A percentile compares a stretch with the other conserved stretches of the same genome.
Evolutionary conservation across 2,329 filamentous ascomycete species (phyloP).

Genomic region (Allantophomopsis lycopodina): DNA sequence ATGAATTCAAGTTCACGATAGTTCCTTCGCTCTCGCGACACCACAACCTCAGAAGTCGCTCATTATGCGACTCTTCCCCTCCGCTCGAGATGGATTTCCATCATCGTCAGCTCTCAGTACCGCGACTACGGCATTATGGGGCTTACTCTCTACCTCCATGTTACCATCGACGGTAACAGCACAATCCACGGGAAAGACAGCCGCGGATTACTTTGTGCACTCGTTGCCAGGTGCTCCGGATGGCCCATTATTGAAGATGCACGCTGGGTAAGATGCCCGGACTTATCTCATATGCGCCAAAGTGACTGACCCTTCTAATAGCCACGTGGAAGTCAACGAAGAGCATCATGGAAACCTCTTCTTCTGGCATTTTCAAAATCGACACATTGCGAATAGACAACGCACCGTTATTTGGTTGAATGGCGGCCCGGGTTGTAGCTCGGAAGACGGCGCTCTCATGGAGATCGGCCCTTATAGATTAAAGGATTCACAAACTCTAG

Average conservation of each 20-base stretch:
- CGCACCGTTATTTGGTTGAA: conserved; percentile 95
- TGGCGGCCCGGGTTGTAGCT: conserved; percentile 92
- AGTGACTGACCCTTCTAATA: conserved; percentile 22
- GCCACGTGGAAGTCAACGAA: conserved; percentile 80
- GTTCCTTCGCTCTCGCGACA: background rate
- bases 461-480: conserved; percentile 90
- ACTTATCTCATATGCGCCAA: conserved; percentile 1
- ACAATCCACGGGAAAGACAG: conserved; percentile 31
- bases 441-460: conserved; percentile 92
- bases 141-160: conserved; percentile 28
- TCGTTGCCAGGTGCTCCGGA: conserved; percentile 73
- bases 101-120: conserved; percentile 2
- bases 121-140: conserved; percentile 11
- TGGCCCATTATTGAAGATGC: conserved; percentile 80
- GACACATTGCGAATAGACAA: conserved; percentile 84
- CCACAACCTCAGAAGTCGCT: background rate
- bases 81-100: conserved; percentile 3
- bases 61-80: conserved; percentile 15
- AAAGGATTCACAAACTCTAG: conserved; percentile 53
- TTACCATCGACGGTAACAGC: conserved; percentile 24
- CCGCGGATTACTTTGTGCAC: conserved; percentile 82
- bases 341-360: conserved; percentile 87
- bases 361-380: conserved; percentile 97
- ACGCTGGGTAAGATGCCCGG: conserved; percentile 65
- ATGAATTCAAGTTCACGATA: background rate